Conservation (phyloP, 495 filamentous ascomycete genomes). For the Elaphomyces granulatus region DNA sequence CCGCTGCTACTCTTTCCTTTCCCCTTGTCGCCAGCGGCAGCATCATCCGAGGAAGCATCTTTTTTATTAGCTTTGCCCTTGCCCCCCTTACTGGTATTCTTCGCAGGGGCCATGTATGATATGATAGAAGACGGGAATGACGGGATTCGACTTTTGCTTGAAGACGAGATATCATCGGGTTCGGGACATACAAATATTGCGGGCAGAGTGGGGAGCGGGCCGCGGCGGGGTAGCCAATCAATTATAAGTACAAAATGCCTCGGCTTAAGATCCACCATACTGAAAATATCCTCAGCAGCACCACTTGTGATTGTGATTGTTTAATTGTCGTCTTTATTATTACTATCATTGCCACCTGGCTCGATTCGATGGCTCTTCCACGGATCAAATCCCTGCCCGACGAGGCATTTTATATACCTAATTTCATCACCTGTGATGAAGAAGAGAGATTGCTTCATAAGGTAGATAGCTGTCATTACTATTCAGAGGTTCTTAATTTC, state of each 20-base stretch:
- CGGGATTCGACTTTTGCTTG: neutral
- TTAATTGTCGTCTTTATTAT: too few relatives aligned
- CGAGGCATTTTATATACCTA: constrained; percentile 69
- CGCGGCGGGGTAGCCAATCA: too few relatives aligned
- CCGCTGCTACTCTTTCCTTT: constrained; percentile 24
- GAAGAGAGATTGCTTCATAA: constrained; percentile 57
- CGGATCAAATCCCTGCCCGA: constrained; percentile 46
- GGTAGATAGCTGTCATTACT: constrained; percentile 31
- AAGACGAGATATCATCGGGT: neutral
- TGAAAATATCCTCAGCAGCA: too few relatives aligned
- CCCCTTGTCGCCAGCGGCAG: constrained; percentile 12
- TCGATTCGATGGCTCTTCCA: too few relatives aligned
- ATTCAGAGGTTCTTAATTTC: too few relatives aligned
- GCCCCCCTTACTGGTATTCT: constrained; percentile 37
- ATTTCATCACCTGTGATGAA: constrained; percentile 71
- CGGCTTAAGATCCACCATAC: too few relatives aligned
- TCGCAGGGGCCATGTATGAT: constrained; percentile 26
- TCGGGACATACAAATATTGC: too few relatives aligned
- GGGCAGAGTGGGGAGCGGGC: too few relatives aligned
- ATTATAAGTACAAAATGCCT: too few relatives aligned
- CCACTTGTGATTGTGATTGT: too few relatives aligned
- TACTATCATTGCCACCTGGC: too few relatives aligned
- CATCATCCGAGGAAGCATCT: constrained; percentile 29
- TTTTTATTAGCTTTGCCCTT: constrained; percentile 38
- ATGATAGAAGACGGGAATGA: too few relatives aligned